phyloP scores from a whole-genome alignment of 1,284 basidiomycete species.

The Fomitiporia mediterranea region DNA sequence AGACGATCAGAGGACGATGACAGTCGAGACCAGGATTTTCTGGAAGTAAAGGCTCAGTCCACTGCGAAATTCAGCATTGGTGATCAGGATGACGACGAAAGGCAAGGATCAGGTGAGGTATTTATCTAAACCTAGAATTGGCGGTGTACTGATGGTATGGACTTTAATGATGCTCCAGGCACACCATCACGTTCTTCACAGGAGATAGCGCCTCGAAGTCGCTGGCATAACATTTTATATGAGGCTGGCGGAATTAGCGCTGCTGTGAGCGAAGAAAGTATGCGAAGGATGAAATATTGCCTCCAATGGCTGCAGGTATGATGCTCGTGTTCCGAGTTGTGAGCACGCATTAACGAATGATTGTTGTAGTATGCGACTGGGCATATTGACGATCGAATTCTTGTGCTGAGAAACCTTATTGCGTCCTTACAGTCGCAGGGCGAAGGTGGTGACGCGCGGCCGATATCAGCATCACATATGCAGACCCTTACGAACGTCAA shows the following conservation, averaged over 20 bases:
- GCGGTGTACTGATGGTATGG: background rate
- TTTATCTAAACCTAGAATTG: background rate
- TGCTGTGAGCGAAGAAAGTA: slow-evolving; percentile 86
- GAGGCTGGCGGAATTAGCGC: slow-evolving; percentile 89
- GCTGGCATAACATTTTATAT: slow-evolving; percentile 80
- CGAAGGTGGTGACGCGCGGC: slow-evolving; percentile 26
- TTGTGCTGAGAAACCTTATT: slow-evolving; percentile 79
- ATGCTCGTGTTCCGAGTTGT: background rate
- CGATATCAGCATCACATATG: slow-evolving; percentile 50
- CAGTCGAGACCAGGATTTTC: background rate
- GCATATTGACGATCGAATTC: slow-evolving; percentile 85
- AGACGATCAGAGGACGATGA: background rate
- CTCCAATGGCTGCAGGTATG: slow-evolving; percentile 83
- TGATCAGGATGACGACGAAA: background rate
- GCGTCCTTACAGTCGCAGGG: slow-evolving; percentile 48
- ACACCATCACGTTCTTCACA: slow-evolving; percentile 24
- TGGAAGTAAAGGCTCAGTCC: background rate
- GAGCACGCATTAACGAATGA: slow-evolving; percentile 1
- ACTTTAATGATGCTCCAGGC: background rate
- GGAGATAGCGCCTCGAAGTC: slow-evolving; percentile 57
- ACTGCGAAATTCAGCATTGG: slow-evolving; percentile 4
- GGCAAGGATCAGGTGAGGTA: background rate
- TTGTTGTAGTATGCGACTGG: slow-evolving; percentile 71
- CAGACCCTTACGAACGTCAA: slow-evolving; percentile 70
- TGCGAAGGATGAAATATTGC: slow-evolving; percentile 83